Base-by-base conservation (phyloP, 305 asterid species). In the Petunia hybrid region DNA sequence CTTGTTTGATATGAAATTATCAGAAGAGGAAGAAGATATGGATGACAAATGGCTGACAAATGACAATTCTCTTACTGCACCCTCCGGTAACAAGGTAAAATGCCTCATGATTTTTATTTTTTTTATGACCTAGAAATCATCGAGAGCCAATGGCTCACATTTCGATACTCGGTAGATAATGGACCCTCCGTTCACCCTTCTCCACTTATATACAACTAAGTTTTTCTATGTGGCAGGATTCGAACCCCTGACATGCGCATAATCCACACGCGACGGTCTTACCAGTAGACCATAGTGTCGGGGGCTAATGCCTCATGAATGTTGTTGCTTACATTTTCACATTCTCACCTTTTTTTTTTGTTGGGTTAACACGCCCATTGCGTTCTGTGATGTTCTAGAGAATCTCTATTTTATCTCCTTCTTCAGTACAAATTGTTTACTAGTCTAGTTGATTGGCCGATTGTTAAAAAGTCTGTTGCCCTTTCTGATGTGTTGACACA, bases 21-120 rank as follows among this genome's bases (percentile, higher is more conserved):
- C 82, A 84, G 93, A 92, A 81, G 97, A 90, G 69, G 92, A 90
- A 75, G 90, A 90, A 75, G 90, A 76, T 48, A 39, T 85, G 85
- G 88, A 86, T 59, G 76, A 65, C 70, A 89, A 85, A 22, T 81
- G 85, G 88, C 14, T 79, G 39, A 80, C 76, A 76, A 81, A 82
- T 36, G 56, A 82, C 6, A 63, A 82, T 82, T 88, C 88, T 76
- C 80, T 84, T 81, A 87, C 82, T 48, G 81, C 82, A 57, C 80
- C 73, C 53, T 77, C 74, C 53, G 87, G 80, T n/a, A 84, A 71
- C 69, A 82, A 87, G 93, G 97, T 91, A 71, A 22, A 57, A 73
- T 64, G 51, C 45, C 69, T 66, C 78, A 48, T 60, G 63, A 3
- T 4, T 73, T 62, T 62, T 22, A 22, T 22, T 22, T 22, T 22